These are phyloP conservation scores for Rhypophila decipiens DNA, from an alignment of 495 filamentous ascomycete genomes.

Conservation along the genomic window DNA sequence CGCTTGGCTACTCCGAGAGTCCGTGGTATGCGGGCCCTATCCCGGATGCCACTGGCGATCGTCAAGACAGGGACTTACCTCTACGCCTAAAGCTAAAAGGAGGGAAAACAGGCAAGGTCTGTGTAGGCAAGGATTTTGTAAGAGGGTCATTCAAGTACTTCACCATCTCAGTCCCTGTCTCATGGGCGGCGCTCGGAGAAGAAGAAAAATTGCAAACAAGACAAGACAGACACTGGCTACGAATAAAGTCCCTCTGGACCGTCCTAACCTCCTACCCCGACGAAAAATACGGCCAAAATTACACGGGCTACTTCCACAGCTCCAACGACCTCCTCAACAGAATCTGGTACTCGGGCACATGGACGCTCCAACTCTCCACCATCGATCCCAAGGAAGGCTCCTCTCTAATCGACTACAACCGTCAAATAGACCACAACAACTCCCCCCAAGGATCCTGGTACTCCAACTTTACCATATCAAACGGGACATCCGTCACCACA, in stretches of 20 bases:
- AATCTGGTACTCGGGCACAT: constrained; percentile 61
- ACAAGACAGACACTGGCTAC: constrained; percentile 9
- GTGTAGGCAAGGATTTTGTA: constrained; percentile 25
- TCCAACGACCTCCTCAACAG: constrained; percentile 44
- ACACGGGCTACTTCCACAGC: constrained; percentile 45
- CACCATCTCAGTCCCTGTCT: constrained; percentile 20
- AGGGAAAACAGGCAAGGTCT: constrained; percentile 19
- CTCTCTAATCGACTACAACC: constrained; percentile 38
- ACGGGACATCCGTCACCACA: constrained; percentile 44
- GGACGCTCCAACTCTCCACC: constrained; percentile 52
- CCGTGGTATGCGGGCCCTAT: constrained; percentile 24
- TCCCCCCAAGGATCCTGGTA: constrained; percentile 33
- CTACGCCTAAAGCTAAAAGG: constrained; percentile 22
- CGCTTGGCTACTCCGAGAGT: constrained; percentile 32
- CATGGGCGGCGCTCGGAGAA: constrained; percentile 16
- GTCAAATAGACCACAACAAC: constrained; percentile 24
- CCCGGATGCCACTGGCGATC: constrained; percentile 28
- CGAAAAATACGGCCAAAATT: constrained; percentile 28
- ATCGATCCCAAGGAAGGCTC: constrained; percentile 45
- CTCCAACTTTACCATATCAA: constrained; percentile 42
- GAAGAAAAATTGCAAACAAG: no score
- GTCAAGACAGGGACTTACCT: constrained; percentile 23
- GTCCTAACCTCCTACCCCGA: constrained; percentile 33
- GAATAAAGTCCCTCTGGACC: constrained; percentile 24
- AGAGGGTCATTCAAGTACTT: constrained; percentile 36